A percentile compares a stretch with the other conserved stretches of the same genome.
Conservation (phyloP, 768 basidiomycete species). For the Leccinum rimulosum region DNA sequence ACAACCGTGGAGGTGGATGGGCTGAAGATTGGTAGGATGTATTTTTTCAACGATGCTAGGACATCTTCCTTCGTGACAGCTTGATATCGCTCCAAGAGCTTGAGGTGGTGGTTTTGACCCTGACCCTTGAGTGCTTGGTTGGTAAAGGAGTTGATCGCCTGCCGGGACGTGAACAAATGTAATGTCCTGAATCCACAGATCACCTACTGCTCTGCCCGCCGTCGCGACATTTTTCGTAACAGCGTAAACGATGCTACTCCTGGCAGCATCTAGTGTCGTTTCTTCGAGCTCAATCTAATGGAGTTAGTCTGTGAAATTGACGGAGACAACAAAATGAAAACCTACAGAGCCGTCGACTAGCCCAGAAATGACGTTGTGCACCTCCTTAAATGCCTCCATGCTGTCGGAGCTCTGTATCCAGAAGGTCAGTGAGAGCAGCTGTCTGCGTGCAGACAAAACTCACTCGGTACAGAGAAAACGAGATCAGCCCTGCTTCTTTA, state of each 20-base stretch:
- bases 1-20: constrained; percentile 73
- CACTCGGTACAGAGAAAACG: constrained; percentile 78
- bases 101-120: constrained; percentile 66
- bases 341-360: constrained; percentile 81
- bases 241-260: constrained; percentile 85
- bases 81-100: constrained; percentile 78
- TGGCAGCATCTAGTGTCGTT: constrained; percentile 83
- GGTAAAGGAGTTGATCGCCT: constrained; percentile 81
- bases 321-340: constrained; percentile 2
- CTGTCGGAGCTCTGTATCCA: constrained; percentile 71
- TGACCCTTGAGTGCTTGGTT: constrained; percentile 92
- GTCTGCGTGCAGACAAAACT: constrained; percentile 21
- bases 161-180: constrained; percentile 7
- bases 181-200: neutral
- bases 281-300: constrained; percentile 74
- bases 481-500: constrained; percentile 73
- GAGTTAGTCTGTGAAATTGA: constrained; percentile 1
- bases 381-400: constrained; percentile 79
- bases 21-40: constrained; percentile 85
- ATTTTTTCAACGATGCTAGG: constrained; percentile 58
- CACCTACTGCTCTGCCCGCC: constrained; percentile 77
- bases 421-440: constrained; percentile 4
- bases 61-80: constrained; percentile 79
- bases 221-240: constrained; percentile 83
- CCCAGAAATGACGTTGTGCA: constrained; percentile 69